These are phyloP conservation scores for Rhazya stricta DNA, from an alignment of 257 asterid species.

Conservation along the genomic window DNA sequence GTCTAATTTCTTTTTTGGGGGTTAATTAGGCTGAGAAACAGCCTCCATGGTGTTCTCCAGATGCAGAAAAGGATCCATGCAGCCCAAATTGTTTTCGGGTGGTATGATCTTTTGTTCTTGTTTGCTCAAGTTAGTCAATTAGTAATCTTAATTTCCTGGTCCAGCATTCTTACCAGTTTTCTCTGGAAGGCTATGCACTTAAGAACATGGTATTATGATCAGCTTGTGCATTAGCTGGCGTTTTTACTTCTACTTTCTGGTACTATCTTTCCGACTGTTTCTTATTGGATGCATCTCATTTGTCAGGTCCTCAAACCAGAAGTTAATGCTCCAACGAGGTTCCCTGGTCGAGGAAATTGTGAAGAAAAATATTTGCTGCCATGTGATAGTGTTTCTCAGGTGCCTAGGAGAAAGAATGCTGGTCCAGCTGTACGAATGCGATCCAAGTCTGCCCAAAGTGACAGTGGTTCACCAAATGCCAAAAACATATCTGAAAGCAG, in stretches of 20 bases:
- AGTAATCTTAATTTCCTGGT: background rate
- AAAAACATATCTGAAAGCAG: constrained; percentile 37
- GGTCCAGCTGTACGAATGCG: constrained; percentile 33
- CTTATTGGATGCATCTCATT: constrained; percentile 20
- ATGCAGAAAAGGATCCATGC: constrained; percentile 64
- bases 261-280: background rate
- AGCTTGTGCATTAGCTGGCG: background rate
- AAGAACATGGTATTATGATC: background rate
- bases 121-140: constrained; percentile 7
- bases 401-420: constrained; percentile 45
- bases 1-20: constrained; percentile 7
- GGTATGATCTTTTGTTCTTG: constrained; percentile 35
- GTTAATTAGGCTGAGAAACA: constrained; percentile 52
- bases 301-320: constrained; percentile 50
- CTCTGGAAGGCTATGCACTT: background rate
- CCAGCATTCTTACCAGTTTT: background rate
- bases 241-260: background rate
- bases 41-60: constrained; percentile 42
- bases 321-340: constrained; percentile 30
- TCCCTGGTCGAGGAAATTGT: constrained; percentile 27
- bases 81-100: constrained; percentile 64
- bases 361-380: constrained; percentile 45
- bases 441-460: constrained; percentile 63
- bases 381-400: constrained; percentile 42
- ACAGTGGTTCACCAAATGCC: constrained; percentile 52